A percentile compares a stretch with the other conserved stretches of the same genome.
phyloP scores from a whole-genome alignment of 2,329 filamentous ascomycete species.

The Fusarium mangiferae region DNA sequence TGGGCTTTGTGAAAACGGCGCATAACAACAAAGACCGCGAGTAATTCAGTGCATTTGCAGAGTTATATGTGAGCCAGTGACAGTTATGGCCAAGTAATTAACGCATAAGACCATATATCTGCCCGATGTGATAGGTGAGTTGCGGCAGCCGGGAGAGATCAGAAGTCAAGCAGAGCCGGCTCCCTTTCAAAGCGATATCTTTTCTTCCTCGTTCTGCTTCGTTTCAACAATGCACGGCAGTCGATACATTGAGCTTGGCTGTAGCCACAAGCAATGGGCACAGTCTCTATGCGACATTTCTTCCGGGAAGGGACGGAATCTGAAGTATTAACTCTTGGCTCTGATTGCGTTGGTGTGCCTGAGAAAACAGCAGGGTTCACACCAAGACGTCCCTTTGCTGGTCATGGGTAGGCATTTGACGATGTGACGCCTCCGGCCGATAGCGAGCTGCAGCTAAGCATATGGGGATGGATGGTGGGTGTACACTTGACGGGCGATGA shows the following conservation, averaged over 20 bases:
- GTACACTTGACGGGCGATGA: conserved; percentile 26
- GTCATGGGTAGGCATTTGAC: conserved; percentile 17
- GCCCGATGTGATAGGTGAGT: background rate
- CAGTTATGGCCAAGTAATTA: background rate
- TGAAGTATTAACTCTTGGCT: conserved; percentile 5
- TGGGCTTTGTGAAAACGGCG: conserved; percentile 24
- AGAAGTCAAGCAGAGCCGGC: background rate
- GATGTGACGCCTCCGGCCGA: conserved; percentile 36
- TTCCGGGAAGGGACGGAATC: conserved; percentile 16
- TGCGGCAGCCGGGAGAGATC: background rate
- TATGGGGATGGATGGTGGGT: conserved; percentile 20
- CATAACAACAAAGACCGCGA: background rate
- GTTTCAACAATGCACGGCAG: conserved; percentile 14
- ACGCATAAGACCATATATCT: background rate
- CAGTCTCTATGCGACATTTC: conserved; percentile 6
- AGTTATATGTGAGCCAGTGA: background rate
- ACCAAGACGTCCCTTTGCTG: conserved; percentile 8
- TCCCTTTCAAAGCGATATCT: background rate
- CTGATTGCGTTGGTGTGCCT: conserved; percentile 22
- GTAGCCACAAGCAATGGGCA: conserved; percentile 1
- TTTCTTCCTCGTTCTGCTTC: background rate
- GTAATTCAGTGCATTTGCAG: background rate
- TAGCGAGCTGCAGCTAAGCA: conserved; percentile 40
- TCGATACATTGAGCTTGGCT: conserved; percentile 1
- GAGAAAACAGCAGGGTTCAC: conserved; percentile 15